phyloP scores from a whole-genome alignment of 768 basidiomycete species.

The Kockovaella imperatae region DNA sequence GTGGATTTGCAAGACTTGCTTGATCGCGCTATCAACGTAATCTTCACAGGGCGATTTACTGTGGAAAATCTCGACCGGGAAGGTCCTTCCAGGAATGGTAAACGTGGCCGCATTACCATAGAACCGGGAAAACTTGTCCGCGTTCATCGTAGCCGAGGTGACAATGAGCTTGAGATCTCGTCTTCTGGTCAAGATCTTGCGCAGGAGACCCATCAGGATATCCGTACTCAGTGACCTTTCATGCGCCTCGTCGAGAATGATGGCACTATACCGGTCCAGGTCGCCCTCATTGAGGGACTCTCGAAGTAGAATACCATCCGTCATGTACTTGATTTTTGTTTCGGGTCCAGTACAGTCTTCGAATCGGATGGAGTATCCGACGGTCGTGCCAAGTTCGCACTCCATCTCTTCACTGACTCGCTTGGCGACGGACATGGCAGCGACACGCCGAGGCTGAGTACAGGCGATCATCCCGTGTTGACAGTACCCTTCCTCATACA shows the following conservation, averaged over 20 bases:
- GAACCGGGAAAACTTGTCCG: constrained; percentile 95
- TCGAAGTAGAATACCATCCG: constrained; percentile 94
- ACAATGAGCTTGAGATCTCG: constrained; percentile 93
- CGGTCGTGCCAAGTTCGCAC: constrained; percentile 81
- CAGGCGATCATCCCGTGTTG: constrained; percentile 84
- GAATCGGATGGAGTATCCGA: constrained; percentile 97
- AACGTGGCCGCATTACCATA: constrained; percentile 92
- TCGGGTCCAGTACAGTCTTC: constrained; percentile 92
- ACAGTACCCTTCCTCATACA: constrained; percentile 96
- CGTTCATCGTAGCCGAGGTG: constrained; percentile 99
- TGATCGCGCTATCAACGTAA: constrained; percentile 95
- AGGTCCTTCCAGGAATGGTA: constrained; percentile 89
- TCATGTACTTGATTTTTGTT: constrained; percentile 99
- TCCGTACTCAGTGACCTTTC: constrained; percentile 96
- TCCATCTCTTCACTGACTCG: constrained; percentile 99
- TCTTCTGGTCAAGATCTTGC: constrained; percentile 83
- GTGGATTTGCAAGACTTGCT: constrained; percentile 95
- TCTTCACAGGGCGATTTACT: constrained; percentile 97
- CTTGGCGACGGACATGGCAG: constrained; percentile 99
- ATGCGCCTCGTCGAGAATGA: constrained; percentile 98
- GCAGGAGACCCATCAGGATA: constrained; percentile 90
- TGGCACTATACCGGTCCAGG: constrained; percentile 88
- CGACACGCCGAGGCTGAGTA: constrained; percentile 96
- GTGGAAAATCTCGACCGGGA: constrained; percentile 94
- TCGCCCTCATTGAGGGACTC: constrained; percentile 99